These are phyloP conservation scores for Xylaria sp. DNA, from an alignment of 2,329 filamentous ascomycete species.

Conservation along the genomic window DNA sequence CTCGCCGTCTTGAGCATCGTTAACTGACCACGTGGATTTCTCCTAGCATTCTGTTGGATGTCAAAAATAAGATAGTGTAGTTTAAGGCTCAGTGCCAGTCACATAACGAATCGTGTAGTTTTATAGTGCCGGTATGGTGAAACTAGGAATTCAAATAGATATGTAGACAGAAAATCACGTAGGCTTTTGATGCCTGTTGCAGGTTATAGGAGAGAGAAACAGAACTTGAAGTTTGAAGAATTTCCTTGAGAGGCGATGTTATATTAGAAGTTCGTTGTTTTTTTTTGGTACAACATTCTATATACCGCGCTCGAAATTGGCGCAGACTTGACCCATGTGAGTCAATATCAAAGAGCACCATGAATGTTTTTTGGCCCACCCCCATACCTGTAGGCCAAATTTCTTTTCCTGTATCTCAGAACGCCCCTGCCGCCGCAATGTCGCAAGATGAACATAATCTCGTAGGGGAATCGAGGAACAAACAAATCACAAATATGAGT, in stretches of 20 bases:
- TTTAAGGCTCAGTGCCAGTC: too few species aligned
- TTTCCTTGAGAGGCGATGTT: constrained; percentile 51
- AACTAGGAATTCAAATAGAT: too few species aligned
- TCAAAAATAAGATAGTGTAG: too few species aligned
- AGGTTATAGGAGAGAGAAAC: too few species aligned
- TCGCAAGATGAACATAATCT: constrained; percentile 35
- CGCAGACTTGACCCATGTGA: constrained; percentile 38
- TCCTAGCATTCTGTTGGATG: too few species aligned
- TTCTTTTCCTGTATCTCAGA: constrained; percentile 33
- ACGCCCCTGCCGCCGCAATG: constrained; percentile 32
- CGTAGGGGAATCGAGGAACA: constrained; percentile 20
- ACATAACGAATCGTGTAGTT: too few species aligned
- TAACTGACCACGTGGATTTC: too few species aligned
- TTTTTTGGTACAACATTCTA: constrained; percentile 30
- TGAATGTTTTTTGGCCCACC: constrained; percentile 17
- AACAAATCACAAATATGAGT: constrained; percentile 43
- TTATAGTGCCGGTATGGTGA: too few species aligned
- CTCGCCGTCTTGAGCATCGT: too few species aligned
- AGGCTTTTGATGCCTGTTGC: too few species aligned
- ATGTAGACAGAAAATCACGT: too few species aligned
- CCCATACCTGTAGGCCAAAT: constrained; percentile 25
- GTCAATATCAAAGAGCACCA: constrained; percentile 40
- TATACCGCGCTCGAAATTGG: constrained; percentile 40
- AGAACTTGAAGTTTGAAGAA: neutral
- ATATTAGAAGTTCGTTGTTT: constrained; percentile 46